A percentile compares a stretch with the other conserved stretches of the same genome.
phyloP scores from a whole-genome alignment of 768 basidiomycete genomes.

The Mycena polygramma region DNA sequence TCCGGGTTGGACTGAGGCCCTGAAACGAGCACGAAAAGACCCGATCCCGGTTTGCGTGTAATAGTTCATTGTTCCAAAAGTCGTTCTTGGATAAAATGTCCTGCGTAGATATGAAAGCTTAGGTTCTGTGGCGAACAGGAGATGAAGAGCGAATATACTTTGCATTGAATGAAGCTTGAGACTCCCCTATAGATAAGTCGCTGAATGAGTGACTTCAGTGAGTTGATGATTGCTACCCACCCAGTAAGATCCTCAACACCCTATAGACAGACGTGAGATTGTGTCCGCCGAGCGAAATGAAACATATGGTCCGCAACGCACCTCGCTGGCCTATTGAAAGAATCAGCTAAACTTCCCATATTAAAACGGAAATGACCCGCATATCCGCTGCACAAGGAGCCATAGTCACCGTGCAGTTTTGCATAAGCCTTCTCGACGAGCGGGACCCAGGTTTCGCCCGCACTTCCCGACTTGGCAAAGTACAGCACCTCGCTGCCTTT shows the following conservation, averaged over 20 bases:
- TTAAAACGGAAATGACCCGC: conserved; percentile 12
- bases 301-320: conserved; percentile 24
- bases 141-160: conserved; percentile 24
- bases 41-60: conserved; percentile 44
- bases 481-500: conserved; percentile 40
- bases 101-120: conserved; percentile 26
- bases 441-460: conserved; percentile 44
- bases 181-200: conserved; percentile 27
- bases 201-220: background rate
- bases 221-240: conserved; percentile 8
- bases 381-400: conserved; percentile 44
- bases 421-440: conserved; percentile 52
- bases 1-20: conserved; percentile 29
- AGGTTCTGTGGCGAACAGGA: background rate
- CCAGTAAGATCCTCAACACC: conserved; percentile 35
- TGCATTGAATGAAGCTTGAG: conserved; percentile 36
- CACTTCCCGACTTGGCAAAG: conserved; percentile 28
- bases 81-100: conserved; percentile 48
- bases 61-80: conserved; percentile 49
- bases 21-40: conserved; percentile 46
- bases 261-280: background rate
- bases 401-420: conserved; percentile 52
- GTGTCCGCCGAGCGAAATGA: background rate
- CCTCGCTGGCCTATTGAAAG: conserved; percentile 46
- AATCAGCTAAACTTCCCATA: conserved; percentile 1